Conservation (phyloP, 2,329 filamentous ascomycete species). For the Amphichorda felina region DNA sequence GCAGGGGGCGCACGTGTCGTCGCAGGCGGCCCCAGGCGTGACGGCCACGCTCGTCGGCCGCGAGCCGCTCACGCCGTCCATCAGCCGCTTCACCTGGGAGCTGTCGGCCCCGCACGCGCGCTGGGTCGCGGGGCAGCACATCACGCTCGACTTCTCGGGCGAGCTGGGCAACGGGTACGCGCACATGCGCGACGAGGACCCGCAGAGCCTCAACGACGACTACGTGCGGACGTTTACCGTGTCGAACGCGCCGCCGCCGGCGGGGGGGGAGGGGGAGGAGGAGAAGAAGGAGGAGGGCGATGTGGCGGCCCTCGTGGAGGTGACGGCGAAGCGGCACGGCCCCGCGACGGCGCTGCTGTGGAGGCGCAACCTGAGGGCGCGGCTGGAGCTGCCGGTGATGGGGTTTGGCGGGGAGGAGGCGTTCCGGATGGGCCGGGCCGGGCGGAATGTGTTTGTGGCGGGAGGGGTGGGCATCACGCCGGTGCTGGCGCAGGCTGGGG, state of each 20-base stretch:
- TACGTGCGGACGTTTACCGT: slow-evolving; percentile 76
- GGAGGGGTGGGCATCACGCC: slow-evolving; percentile 80
- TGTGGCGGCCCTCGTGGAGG: slow-evolving; percentile 44
- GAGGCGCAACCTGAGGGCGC: slow-evolving; percentile 35
- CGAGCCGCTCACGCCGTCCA: slow-evolving; percentile 49
- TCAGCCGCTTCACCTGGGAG: slow-evolving; percentile 50
- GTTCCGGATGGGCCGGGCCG: slow-evolving; percentile 22
- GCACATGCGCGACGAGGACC: slow-evolving; percentile 78
- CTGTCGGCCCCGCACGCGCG: slow-evolving; percentile 12
- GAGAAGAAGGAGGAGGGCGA: slow-evolving; percentile 1
- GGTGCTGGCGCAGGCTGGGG: slow-evolving; percentile 54
- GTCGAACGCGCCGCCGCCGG: slow-evolving; percentile 41
- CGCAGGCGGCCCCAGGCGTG: slow-evolving; percentile 3
- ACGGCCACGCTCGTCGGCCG: slow-evolving; percentile 46
- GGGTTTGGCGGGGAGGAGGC: slow-evolving; percentile 57
- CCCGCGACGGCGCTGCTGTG: slow-evolving; percentile 56
- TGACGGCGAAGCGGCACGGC: slow-evolving; percentile 61
- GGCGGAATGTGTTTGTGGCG: slow-evolving; percentile 50
- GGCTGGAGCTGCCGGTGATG: slow-evolving; percentile 53
- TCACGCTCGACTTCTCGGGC: slow-evolving; percentile 58
- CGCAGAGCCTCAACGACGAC: slow-evolving; percentile 72
- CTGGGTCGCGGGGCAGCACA: slow-evolving; percentile 65
- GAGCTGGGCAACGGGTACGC: slow-evolving; percentile 64
- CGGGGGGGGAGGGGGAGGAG: slow-evolving; percentile 6
- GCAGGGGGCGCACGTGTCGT: slow-evolving; percentile 11